Base-by-base conservation (phyloP, 176 grass and related monocot species). In the Poa annua region DNA sequence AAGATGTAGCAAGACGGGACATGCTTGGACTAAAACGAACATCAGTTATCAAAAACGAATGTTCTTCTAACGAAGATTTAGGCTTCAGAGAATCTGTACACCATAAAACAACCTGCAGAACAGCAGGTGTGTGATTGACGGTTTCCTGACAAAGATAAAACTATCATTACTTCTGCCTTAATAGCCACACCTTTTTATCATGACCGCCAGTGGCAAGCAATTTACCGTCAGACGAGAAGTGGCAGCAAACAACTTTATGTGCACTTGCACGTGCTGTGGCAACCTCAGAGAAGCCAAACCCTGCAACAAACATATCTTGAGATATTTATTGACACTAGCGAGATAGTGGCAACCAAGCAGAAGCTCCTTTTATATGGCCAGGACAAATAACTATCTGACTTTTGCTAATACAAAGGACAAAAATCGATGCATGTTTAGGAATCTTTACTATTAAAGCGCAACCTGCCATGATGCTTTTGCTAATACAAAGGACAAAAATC, bases 21-120 rank as follows among this genome's bases (percentile, higher is more conserved):
- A 95, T 95, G 80, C 89, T 98, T 88, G 92, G 93, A 80, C 96
- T 98, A 91, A 98, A 98, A 78, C 92, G 88, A 75, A 98, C 96
- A 91, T 95, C 96, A 65, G 90, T 98, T 55, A 98, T 98, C 38
- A 95, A 61, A 81, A 42, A 80, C 0, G 90, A 93, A 75, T 98
- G 96, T 57, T 98, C 96, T 85, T 98, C 91, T 55, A 98, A 77
- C 9, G 80, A 87, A 59, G 87, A 98, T 84, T 92, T 98, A 45
- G 78, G 80, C 83, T 95, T 98, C 54, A 98, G 79, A 35, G 82
- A 74, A 61, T 98, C 96, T 44, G 89, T 85, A 74, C 80, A 81
- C 96, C 96, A 98, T 49, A 98, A 79, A 75, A 93, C 22, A 78
- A 94, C 96, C 96, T 95, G 85, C 51, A 85, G 17, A 61, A 60